Base-by-base conservation (phyloP, 306 rosid genomes). In the Quercus ilex region DNA sequence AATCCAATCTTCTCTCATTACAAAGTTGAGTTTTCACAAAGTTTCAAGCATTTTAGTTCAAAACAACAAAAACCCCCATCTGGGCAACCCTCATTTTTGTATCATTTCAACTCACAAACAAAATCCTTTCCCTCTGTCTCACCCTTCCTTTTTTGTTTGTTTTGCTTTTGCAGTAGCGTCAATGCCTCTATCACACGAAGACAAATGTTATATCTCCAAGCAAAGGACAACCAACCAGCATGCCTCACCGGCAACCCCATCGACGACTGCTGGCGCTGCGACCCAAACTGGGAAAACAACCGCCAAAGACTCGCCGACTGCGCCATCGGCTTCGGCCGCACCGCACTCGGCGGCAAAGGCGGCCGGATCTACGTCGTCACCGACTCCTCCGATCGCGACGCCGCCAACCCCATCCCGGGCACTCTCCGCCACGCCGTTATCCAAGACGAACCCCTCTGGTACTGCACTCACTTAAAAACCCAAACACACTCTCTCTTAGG, bases 231-330 rank as follows among this genome's bases (percentile, higher is more conserved):
- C 77, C 4, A 74, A 0, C 8, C 41, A 28, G n/a, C 33, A 7
- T 95, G 99, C 77, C 80, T 82, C 26, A 84, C 95, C 26, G 99
- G 98, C 0, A 96, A 96, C 69, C 99, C 99, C 1, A 67, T 96
- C 19, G 99, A 96, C 79, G 99, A 96, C 71, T 96, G 99, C 86
- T 96, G 98, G 99, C 87, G 92, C 3, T 96, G 98, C 89, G 89
- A 82, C 83, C 28, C 89, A 0, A 75, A 90, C 84, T 93, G 97
- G 98, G 79, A 81, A 2, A 53, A 76, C 0, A 86, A 93, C 80
- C 96, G 98, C 3, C 96, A 96, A 74, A 82, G 46, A 41, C 92
- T 96, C 67, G 98, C 99, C 2, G 98, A 96, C 8, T 96, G 98
- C 81, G 94, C 94, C 77, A 82, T 96, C 19, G 99, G 98, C 4